A percentile compares a stretch with the other conserved stretches of the same genome.
phyloP scores from a whole-genome alignment of 2,329 filamentous ascomycete species.

The Neonectria faginata region DNA sequence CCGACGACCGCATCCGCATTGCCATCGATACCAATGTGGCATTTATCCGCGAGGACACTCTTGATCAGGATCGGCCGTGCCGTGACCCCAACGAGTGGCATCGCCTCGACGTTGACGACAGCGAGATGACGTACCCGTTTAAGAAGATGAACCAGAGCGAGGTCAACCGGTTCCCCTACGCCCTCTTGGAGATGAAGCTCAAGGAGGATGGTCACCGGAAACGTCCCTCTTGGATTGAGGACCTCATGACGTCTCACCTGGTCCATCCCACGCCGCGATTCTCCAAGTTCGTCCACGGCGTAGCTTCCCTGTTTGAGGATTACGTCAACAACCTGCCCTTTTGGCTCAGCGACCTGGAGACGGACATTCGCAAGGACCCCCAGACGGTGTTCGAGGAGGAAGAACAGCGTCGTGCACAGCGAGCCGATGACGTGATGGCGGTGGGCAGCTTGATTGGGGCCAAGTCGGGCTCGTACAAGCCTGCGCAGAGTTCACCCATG shows the following conservation, averaged over 20 bases:
- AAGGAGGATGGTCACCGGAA: constrained; percentile 74
- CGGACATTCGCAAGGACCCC: constrained; percentile 93
- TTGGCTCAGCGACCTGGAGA: constrained; percentile 92
- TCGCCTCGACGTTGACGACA: constrained; percentile 86
- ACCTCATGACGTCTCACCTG: constrained; percentile 91
- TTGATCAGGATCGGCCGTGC: constrained; percentile 87
- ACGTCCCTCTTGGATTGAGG: constrained; percentile 86
- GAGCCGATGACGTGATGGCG: constrained; percentile 86
- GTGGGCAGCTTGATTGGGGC: constrained; percentile 87
- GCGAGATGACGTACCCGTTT: constrained; percentile 88
- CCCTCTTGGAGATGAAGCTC: constrained; percentile 92
- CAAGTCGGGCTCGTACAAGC: constrained; percentile 65
- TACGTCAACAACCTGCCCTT: constrained; percentile 96
- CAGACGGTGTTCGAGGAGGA: constrained; percentile 92
- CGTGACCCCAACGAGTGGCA: constrained; percentile 92
- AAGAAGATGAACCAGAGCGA: constrained; percentile 89
- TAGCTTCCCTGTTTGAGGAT: constrained; percentile 92
- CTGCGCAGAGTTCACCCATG: constrained; percentile 73
- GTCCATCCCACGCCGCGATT: constrained; percentile 91
- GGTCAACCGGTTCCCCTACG: constrained; percentile 89
- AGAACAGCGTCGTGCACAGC: constrained; percentile 83
- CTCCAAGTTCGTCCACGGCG: constrained; percentile 96
- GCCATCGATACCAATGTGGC: constrained; percentile 93
- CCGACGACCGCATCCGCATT: constrained; percentile 89
- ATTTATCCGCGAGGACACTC: constrained; percentile 81